Conservation (phyloP, 306 rosid genomes). For the Heteromeles arbutifolia region DNA sequence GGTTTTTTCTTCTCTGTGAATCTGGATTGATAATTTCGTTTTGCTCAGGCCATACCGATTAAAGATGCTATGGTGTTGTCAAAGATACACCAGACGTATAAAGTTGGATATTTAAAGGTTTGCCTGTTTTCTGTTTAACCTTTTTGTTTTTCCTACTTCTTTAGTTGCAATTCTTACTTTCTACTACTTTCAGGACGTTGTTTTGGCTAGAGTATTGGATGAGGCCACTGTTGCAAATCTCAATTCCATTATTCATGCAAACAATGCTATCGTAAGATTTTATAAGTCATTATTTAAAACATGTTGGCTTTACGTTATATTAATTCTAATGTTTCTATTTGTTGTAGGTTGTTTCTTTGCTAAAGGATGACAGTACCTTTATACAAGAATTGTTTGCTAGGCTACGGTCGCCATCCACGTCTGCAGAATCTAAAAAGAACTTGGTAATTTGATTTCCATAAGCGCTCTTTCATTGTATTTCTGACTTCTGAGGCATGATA, state of each 20-base stretch:
- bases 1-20: not conserved
- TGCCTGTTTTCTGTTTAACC: constrained; percentile 8
- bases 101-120: constrained; percentile 93
- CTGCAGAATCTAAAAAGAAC: constrained; percentile 75
- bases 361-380: constrained; percentile 82
- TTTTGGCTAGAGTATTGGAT: constrained; percentile 81
- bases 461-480: not conserved
- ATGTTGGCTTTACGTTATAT: not conserved
- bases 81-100: constrained; percentile 94
- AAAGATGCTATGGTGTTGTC: constrained; percentile 70
- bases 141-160: not conserved
- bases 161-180: constrained; percentile 27
- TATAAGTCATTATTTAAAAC: not conserved
- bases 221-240: constrained; percentile 78
- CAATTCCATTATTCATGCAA: constrained; percentile 77
- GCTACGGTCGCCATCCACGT: constrained; percentile 59
- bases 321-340: constrained; percentile 18
- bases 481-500: not conserved
- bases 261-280: constrained; percentile 74
- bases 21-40: constrained; percentile 3
- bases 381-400: constrained; percentile 90
- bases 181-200: constrained; percentile 63
- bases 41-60: constrained; percentile 80
- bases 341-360: constrained; percentile 72
- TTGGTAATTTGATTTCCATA: constrained; percentile 49